Conservation (phyloP, 805 yeast species). For the Hemisphaericaspora nanyangensis region DNA sequence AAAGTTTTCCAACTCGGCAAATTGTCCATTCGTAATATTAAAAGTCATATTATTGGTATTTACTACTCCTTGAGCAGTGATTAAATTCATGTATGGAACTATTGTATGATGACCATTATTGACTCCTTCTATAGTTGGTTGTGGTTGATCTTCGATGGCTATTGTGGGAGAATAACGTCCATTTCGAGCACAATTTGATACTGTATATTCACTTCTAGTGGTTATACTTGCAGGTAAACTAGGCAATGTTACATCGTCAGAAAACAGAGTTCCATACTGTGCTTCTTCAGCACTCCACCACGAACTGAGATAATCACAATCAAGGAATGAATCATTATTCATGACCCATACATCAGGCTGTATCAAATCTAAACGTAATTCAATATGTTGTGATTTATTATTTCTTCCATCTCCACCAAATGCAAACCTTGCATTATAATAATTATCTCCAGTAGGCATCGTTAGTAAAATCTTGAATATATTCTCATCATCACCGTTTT, state of each 20-base stretch:
- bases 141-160: constrained; percentile 8
- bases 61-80: constrained; percentile 25
- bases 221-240: constrained; percentile 14
- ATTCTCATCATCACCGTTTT: constrained; percentile 1
- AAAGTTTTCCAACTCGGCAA: constrained; percentile 16
- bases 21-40: constrained; percentile 9
- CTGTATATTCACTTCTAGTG: constrained; percentile 18
- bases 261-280: background rate
- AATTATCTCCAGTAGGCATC: constrained; percentile 11
- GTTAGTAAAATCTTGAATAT: constrained; percentile 13
- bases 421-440: constrained; percentile 14
- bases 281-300: constrained; percentile 17
- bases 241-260: background rate
- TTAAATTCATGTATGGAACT: constrained; percentile 27
- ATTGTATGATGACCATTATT: constrained; percentile 13
- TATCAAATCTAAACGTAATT: constrained; percentile 25
- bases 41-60: constrained; percentile 22
- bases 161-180: constrained; percentile 20
- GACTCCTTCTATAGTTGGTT: constrained; percentile 10
- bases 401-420: constrained; percentile 2
- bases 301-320: constrained; percentile 18
- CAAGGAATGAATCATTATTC: constrained; percentile 19
- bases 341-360: constrained; percentile 40
- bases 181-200: constrained; percentile 23
- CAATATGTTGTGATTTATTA: background rate